phyloP scores from a whole-genome alignment of 2,329 filamentous ascomycete genomes.

The Cyphellophora europaea region DNA sequence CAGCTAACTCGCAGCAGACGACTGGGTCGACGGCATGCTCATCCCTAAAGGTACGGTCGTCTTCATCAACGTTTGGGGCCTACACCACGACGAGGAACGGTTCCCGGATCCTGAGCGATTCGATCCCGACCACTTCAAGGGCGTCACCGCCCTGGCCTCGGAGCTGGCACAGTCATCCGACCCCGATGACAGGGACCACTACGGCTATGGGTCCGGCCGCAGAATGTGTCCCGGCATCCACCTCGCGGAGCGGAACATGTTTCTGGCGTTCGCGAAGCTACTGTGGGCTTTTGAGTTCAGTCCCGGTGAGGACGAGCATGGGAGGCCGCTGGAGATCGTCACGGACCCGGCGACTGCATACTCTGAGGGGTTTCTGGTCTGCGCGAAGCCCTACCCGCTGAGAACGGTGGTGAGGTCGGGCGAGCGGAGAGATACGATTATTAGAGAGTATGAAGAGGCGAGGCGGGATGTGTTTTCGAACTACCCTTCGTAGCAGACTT shows the following conservation, averaged over 20 bases:
- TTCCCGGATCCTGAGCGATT: constrained; percentile 22
- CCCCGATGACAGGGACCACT: constrained; percentile 21
- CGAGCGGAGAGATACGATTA: constrained; percentile 23
- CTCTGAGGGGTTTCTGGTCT: constrained; percentile 26
- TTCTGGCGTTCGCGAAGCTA: constrained; percentile 20
- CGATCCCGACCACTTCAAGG: constrained; percentile 24
- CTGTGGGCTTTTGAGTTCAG: constrained; percentile 25
- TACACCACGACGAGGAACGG: constrained; percentile 24
- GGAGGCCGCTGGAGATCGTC: constrained; percentile 20
- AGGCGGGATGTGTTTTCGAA: constrained; percentile 20
- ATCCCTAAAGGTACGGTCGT: constrained; percentile 39
- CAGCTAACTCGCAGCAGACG: constrained; percentile 22
- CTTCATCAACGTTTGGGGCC: constrained; percentile 40
- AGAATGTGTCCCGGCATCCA: constrained; percentile 26
- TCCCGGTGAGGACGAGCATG: constrained; percentile 14
- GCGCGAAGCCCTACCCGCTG: constrained; percentile 25
- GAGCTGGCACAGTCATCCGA: constrained; percentile 26
- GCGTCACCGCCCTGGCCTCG: constrained; percentile 22
- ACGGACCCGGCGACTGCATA: constrained; percentile 29
- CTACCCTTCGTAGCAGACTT: too few species aligned
- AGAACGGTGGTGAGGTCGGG: constrained; percentile 20
- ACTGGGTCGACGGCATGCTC: constrained; percentile 31
- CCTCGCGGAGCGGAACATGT: constrained; percentile 24
- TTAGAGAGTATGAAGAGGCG: constrained; percentile 22
- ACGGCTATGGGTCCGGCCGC: constrained; percentile 23